These are phyloP conservation scores for Dalbergia cultrata DNA, from an alignment of 306 rosid species.

Conservation along the genomic window DNA sequence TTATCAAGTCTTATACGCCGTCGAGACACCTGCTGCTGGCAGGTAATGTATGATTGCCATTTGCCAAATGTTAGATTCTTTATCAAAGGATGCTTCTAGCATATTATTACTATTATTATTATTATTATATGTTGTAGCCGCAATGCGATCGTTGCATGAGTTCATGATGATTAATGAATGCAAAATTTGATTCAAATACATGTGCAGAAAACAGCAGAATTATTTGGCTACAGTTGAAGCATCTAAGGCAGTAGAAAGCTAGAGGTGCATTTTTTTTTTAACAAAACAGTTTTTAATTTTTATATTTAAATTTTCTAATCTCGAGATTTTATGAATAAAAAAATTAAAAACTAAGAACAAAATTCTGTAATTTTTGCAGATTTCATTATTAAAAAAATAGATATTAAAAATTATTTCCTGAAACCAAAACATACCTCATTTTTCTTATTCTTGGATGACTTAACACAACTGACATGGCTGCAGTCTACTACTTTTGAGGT, in stretches of 20 bases:
- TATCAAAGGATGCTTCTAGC: constrained; percentile 45
- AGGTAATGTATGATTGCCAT: constrained; percentile 22
- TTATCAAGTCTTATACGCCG: constrained; percentile 28
- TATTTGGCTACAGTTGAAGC: constrained; percentile 48
- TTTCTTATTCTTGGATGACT: too few relatives aligned
- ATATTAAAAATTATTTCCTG: too few relatives aligned
- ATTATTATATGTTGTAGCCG: constrained; percentile 34
- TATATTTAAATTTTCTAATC: too few relatives aligned
- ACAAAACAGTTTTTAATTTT: too few relatives aligned
- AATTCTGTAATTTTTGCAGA: too few relatives aligned
- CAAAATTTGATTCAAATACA: constrained; percentile 51
- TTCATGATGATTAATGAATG: constrained; percentile 35
- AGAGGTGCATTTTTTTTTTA: too few relatives aligned
- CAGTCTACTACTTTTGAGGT: too few relatives aligned
- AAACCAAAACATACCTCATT: too few relatives aligned
- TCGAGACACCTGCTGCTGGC: constrained; percentile 24
- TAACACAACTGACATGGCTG: too few relatives aligned
- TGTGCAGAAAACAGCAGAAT: constrained; percentile 46
- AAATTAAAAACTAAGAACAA: too few relatives aligned
- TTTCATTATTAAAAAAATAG: too few relatives aligned
- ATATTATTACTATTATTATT: constrained; percentile 10
- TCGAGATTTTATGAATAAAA: too few relatives aligned
- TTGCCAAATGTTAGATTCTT: not conserved
- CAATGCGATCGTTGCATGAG: constrained; percentile 39
- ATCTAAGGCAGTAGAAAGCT: constrained; percentile 39